phyloP scores from a whole-genome alignment of 176 grass and related monocot genomes.

The Aegilops sharonensis region DNA sequence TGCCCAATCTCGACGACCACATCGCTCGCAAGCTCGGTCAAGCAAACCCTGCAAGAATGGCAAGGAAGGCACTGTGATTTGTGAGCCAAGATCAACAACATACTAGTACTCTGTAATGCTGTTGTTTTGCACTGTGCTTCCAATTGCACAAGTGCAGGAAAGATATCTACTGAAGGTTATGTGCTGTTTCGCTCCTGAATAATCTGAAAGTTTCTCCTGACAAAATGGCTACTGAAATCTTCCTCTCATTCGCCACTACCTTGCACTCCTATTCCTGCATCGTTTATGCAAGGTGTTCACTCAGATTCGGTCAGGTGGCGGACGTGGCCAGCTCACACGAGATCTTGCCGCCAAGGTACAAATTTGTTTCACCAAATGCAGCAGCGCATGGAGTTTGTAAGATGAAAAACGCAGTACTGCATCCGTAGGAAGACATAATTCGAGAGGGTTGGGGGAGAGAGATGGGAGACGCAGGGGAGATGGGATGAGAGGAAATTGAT shows the following conservation, averaged over 20 bases:
- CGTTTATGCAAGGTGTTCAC: neutral
- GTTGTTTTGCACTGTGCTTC: neutral
- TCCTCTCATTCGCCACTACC: neutral
- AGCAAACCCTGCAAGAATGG: constrained; percentile 50
- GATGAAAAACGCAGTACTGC: no score
- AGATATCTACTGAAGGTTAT: neutral
- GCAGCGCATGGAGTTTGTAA: no score
- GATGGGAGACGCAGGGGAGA: neutral
- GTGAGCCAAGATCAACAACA: neutral
- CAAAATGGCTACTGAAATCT: neutral
- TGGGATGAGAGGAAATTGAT: no score
- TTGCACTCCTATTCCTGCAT: no score
- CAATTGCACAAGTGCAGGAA: neutral
- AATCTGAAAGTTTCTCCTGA: neutral
- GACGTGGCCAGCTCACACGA: no score
- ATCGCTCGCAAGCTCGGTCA: constrained; percentile 59
- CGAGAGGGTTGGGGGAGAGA: no score
- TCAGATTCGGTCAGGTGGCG: neutral
- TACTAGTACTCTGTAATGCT: neutral
- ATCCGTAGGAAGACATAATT: no score
- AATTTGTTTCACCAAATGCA: neutral
- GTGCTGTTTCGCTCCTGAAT: neutral
- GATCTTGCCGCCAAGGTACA: neutral
- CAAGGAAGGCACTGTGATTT: neutral
- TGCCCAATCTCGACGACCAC: constrained; percentile 59